Evolutionary conservation across 306 rosid species (phyloP), one percentile per base, ranked within the genome.

Genomic region (Quercus agrifolia): DNA sequence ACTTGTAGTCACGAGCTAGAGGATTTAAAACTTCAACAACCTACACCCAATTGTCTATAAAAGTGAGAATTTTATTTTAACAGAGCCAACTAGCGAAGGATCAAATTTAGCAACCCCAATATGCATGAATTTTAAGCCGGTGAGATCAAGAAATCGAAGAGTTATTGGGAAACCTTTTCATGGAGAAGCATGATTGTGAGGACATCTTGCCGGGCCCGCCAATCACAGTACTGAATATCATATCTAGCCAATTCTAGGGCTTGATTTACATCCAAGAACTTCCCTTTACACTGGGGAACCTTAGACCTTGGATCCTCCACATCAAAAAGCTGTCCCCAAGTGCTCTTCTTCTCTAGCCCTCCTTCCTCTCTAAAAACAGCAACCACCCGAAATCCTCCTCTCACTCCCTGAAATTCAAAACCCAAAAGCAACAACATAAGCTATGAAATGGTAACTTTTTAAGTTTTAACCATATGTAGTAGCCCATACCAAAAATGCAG

Each of bases 121-220:
- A 78, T 52, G 71, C 31, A 71, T 85, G 20, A 23, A 49, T 18
- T 30, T 56, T 15, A n/a, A 31, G 58, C 54, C 17, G 1, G 49
- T 1, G 14, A 25, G 11, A 61, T 15, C 67, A 31, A 6, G 70
- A 67, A 69, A 23, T 54, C 52, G 23, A 13, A 81, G 21, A 21
- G 9, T 74, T 69, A 74, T 44, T 28, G 55, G 52, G 2, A 54
- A 61, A 95, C 99, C 99, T 91, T 96, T 82, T 96, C 97, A 74
- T 93, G 99, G 77, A 96, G 98, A 70, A 89, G 96, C 99, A 91
- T 91, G 87, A 93, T 96, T 67, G 97, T 71, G 27, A 93, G 99
- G 67, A 96, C 88, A 17, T 96, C 99, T 84, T 89, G 99, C 23
- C 99, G 93, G 87, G 99, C 99, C 46, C 97, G 91, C 99, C 99